Evolutionary conservation across 78 protist genomes (phyloP), one percentile per base, ranked within the genome.

Genomic region (Speleostelium caveatum): DNA sequence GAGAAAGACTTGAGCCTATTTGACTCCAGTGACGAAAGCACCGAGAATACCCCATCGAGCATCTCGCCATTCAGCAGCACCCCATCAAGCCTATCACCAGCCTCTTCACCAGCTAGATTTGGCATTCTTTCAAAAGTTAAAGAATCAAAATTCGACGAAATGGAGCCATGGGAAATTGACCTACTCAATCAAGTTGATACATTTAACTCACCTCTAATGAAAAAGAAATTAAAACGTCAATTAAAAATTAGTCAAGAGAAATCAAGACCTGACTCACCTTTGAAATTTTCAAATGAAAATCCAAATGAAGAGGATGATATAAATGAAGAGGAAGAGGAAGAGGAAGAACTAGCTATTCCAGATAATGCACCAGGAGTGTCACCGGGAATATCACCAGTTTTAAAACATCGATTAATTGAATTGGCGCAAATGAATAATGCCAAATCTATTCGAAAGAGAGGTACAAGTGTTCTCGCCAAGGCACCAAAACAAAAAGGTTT

Each of bases 401-500:
- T 32, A 41, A 71, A 51, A 35, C 24, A 71, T 32, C 41, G 42
- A 71, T 49, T 71, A 71, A n/a, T 71, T 17, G 77, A 71, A 51
- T 33, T 71, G 4, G 77, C 86, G 2, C 86, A 75, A 2, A 62
- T 65, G 1, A 59, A 62, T 8, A 62, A 62, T 42, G 73, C 73
- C 2, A 75, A 51, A 62, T n/a, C n/a, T n/a, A 32, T 41, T 17
- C 42, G 87, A 77, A 77, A 66, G 41, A 67, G 87, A 33, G 87
- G 87, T 28, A 35, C 68, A 2, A 77, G 87, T 53, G 55, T 60
- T 14, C 26, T 53, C 10, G 49, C 28, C 19, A 19, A 17, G 3
- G 17, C 24, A n/a, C 77, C 62, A 71, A 51, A 36, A n/a, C 28
- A 36, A 42, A 68, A 68, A 42, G n/a, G n/a, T n/a, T n/a, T n/a